Conservation (phyloP, 208 protist species). For the Leishmania amazonensis region DNA sequence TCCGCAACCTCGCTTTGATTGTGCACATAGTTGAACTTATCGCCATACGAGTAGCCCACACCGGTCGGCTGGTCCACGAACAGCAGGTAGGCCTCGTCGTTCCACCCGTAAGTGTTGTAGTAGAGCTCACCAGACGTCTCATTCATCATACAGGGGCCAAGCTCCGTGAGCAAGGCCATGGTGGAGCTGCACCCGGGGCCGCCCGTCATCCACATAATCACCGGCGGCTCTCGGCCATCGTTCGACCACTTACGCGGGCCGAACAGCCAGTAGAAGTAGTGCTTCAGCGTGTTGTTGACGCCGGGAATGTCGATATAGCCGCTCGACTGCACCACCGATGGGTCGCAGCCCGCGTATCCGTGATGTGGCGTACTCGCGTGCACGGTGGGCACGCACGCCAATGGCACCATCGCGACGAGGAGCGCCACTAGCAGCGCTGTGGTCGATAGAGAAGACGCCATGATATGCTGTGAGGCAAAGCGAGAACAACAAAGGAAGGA, state of each 20-base stretch:
- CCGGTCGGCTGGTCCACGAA: conserved; percentile 93
- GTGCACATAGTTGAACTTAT: conserved; percentile 52
- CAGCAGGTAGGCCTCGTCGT: conserved; percentile 81
- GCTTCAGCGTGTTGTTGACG: conserved; percentile 37
- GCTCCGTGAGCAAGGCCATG: conserved; percentile 71
- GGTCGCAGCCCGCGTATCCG: conserved; percentile 9
- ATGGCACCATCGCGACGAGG: neutral
- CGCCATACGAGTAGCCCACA: conserved; percentile 84
- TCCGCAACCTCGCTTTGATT: conserved; percentile 75
- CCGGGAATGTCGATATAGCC: conserved; percentile 79
- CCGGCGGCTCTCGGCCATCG: conserved; percentile 44
- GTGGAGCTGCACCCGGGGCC: conserved; percentile 88
- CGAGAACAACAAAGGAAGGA: neutral
- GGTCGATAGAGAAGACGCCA: neutral
- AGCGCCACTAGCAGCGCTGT: neutral
- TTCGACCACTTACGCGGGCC: conserved; percentile 45
- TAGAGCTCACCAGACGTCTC: conserved; percentile 38
- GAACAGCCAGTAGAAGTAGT: conserved; percentile 94
- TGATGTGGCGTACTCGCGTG: neutral
- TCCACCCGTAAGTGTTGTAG: conserved; percentile 85
- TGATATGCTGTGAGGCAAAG: neutral
- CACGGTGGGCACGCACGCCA: neutral
- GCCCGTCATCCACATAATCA: conserved; percentile 92
- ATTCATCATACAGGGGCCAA: conserved; percentile 84
- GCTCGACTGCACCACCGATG: conserved; percentile 58